Conservation (phyloP, 176 grass and related monocot species). For the Aegilops tauschii region DNA sequence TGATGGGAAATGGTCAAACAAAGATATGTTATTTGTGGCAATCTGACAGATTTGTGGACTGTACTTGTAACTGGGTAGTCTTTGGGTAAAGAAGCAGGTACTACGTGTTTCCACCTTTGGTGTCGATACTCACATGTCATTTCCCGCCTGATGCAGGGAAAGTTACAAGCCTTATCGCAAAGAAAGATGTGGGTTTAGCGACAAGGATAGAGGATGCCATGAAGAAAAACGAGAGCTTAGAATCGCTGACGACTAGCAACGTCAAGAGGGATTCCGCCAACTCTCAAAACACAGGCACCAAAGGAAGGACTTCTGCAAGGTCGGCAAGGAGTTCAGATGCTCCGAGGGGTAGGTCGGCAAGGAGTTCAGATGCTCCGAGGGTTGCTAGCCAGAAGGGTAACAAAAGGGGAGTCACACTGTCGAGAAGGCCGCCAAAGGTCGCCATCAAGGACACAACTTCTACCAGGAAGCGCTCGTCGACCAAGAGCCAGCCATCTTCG, state of each 20-base stretch:
- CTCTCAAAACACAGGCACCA: conserved; percentile 26
- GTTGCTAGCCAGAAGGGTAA: conserved; percentile 48
- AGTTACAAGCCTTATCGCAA: conserved; percentile 89
- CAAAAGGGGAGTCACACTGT: conserved; percentile 37
- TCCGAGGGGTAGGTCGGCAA: conserved; percentile 32
- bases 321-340: conserved; percentile 29
- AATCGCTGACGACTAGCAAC: conserved; percentile 57
- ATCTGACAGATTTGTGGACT: neutral
- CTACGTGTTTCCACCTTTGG: neutral
- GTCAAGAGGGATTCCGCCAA: conserved; percentile 48
- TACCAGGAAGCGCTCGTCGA: conserved; percentile 23
- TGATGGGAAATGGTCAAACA: neutral
- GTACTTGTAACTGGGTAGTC: neutral
- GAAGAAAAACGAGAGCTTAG: conserved; percentile 95
- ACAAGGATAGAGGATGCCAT: conserved; percentile 83
- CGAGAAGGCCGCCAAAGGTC: conserved; percentile 44
- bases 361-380: conserved; percentile 38
- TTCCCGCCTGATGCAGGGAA: conserved; percentile 56
- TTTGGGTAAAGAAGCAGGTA: neutral
- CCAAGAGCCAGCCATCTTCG: conserved; percentile 23
- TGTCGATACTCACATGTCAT: neutral
- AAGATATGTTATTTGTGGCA: neutral
- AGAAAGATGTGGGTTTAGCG: conserved; percentile 85
- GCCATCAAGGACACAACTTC: conserved; percentile 40
- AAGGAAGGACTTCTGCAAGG: conserved; percentile 43